A percentile compares a stretch with the other conserved stretches of the same genome.
Conservation (phyloP, 1,139 yeast species). For the Blastobotrys apis region DNA sequence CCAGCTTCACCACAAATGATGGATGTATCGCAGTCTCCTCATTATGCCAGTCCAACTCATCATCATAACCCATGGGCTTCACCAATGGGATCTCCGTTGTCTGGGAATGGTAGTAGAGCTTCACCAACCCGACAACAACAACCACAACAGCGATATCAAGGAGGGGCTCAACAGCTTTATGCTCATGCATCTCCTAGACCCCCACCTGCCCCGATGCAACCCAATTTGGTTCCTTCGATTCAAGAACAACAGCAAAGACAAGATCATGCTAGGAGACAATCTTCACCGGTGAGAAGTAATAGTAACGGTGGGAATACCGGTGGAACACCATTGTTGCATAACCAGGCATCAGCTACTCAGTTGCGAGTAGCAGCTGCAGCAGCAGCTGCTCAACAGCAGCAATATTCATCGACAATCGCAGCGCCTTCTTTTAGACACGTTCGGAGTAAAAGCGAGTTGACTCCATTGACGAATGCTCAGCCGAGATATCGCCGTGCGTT, state of each 20-base stretch:
- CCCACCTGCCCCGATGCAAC: conserved; percentile 4
- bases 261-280: conserved; percentile 5
- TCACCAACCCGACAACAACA: conserved; percentile 5
- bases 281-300: conserved; percentile 9
- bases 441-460: conserved; percentile 48
- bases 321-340: conserved; percentile 5
- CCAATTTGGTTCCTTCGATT: background rate
- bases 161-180: background rate
- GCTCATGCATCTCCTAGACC: conserved; percentile 11
- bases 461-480: conserved; percentile 56
- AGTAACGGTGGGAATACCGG: background rate
- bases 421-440: conserved; percentile 46
- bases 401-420: conserved; percentile 7
- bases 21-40: conserved; percentile 7
- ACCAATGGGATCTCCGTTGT: conserved; percentile 8
- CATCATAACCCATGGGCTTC: conserved; percentile 6
- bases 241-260: background rate
- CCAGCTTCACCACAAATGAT: conserved; percentile 9
- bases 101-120: background rate
- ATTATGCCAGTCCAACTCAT: conserved; percentile 3
- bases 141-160: background rate
- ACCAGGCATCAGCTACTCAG: conserved; percentile 8
- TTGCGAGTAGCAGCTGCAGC: no score
- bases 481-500: conserved; percentile 82
- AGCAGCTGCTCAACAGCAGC: background rate